Evolutionary conservation across 495 filamentous ascomycete genomes (phyloP).

Genomic region (Chaetomium cochliodes): DNA sequence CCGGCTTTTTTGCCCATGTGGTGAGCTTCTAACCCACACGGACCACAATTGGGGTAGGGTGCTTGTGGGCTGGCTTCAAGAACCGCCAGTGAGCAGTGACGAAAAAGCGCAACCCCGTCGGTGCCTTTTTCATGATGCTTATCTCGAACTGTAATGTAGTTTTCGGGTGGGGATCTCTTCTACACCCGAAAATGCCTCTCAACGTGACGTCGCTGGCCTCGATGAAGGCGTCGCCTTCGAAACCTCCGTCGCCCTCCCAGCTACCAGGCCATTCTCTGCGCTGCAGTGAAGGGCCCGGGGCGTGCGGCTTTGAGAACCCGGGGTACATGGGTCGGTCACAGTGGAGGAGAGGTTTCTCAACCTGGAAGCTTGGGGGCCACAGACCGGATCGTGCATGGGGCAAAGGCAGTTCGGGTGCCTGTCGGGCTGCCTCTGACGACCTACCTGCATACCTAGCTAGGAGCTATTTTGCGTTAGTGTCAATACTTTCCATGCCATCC

Average conservation of each 20-base stretch:
- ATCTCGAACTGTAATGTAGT: too few species aligned
- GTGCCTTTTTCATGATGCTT: too few species aligned
- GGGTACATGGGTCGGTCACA: background rate
- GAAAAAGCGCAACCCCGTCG: too few species aligned
- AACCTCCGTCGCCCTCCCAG: background rate
- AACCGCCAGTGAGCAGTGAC: too few species aligned
- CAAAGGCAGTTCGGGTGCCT: constrained; percentile 2
- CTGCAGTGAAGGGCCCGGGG: background rate
- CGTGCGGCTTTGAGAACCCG: background rate
- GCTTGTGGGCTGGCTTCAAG: too few species aligned
- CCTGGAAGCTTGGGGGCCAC: background rate
- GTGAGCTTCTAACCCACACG: background rate
- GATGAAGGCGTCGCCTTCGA: background rate
- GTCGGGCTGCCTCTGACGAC: background rate
- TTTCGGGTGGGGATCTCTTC: too few species aligned
- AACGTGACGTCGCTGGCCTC: too few species aligned
- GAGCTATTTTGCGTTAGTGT: background rate
- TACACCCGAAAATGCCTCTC: too few species aligned
- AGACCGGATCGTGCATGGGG: constrained; percentile 4
- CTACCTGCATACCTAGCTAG: background rate
- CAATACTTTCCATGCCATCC: too few species aligned
- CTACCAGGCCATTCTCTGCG: background rate
- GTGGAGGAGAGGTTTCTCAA: background rate
- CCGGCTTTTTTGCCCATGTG: too few species aligned
- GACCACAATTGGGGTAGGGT: too few species aligned